Percentiles rank a stretch among this genome's conserved stretches.
These are phyloP conservation scores for Tetracladium setigerum DNA, from an alignment of 495 filamentous ascomycete species.

Conservation along the genomic window DNA sequence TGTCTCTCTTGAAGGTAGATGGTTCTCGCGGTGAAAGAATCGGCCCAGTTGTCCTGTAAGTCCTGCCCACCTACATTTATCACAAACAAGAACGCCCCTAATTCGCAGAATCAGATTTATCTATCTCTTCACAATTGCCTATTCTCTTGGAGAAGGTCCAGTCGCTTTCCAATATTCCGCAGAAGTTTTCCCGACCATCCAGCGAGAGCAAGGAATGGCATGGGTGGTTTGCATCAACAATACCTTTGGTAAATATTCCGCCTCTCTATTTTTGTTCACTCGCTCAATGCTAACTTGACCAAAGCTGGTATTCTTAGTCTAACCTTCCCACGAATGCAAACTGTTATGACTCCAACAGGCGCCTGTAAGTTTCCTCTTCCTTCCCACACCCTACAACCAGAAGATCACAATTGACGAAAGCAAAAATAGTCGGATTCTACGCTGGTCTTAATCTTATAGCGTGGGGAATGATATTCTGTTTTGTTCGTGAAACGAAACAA, in stretches of 20 bases:
- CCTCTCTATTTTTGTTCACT: too few relatives aligned
- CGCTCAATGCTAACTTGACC: conserved; percentile 42
- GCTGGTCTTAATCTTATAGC: conserved; percentile 51
- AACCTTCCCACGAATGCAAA: conserved; percentile 44
- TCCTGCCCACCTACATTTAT: not conserved
- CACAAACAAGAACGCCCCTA: not conserved
- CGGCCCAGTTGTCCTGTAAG: conserved; percentile 5
- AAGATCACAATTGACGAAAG: too few relatives aligned
- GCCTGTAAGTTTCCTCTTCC: conserved; percentile 32
- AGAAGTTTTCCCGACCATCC: conserved; percentile 70
- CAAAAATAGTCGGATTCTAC: conserved; percentile 51
- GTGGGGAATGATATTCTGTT: conserved; percentile 45
- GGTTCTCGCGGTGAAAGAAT: conserved; percentile 38
- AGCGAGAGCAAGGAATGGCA: conserved; percentile 69
- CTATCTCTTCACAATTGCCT: conserved; percentile 68
- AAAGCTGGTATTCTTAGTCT: conserved; percentile 43
- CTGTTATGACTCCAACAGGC: conserved; percentile 44
- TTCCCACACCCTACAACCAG: too few relatives aligned
- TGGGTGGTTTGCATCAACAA: conserved; percentile 41
- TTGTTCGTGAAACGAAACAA: conserved; percentile 50
- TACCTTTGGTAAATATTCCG: conserved; percentile 24
- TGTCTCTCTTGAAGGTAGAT: conserved; percentile 67
- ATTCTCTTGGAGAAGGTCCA: conserved; percentile 77
- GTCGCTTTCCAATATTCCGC: conserved; percentile 82
- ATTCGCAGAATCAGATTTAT: conserved; percentile 34